A percentile compares a stretch with the other conserved stretches of the same genome.
phyloP scores from a whole-genome alignment of 2,329 filamentous ascomycete genomes.

The Phaeosphaeriaceae sp. region DNA sequence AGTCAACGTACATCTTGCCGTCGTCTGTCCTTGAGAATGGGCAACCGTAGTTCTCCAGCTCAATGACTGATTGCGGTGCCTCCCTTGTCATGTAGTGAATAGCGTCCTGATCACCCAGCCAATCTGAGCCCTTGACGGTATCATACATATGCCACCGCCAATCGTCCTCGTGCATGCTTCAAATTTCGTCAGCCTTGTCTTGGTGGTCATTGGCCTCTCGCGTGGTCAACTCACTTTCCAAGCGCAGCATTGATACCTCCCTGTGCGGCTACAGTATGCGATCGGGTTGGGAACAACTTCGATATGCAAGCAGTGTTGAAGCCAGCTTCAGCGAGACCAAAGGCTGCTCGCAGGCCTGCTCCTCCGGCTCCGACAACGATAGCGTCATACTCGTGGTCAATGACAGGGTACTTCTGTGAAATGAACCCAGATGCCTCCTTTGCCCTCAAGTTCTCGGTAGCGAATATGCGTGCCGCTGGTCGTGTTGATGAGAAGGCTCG shows the following conservation, averaged over 20 bases:
- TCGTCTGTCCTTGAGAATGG: constrained; percentile 97
- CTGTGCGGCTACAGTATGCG: constrained; percentile 77
- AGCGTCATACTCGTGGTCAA: constrained; percentile 99
- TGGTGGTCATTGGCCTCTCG: background rate
- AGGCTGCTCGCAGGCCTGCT: constrained; percentile 80
- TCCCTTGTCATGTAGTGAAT: constrained; percentile 99
- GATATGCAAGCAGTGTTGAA: constrained; percentile 89
- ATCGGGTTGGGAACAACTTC: constrained; percentile 85
- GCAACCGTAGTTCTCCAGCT: constrained; percentile 96
- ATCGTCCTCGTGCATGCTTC: constrained; percentile 90
- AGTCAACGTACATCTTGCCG: constrained; percentile 74
- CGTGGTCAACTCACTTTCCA: constrained; percentile 65
- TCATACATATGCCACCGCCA: constrained; percentile 99
- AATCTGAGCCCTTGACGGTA: constrained; percentile 96
- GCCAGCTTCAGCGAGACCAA: constrained; percentile 84
- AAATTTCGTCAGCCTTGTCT: constrained; percentile 26
- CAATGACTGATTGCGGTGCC: constrained; percentile 87
- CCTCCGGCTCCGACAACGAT: constrained; percentile 89
- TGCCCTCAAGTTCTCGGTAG: constrained; percentile 83
- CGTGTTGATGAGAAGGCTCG: constrained; percentile 88
- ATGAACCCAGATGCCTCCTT: constrained; percentile 91
- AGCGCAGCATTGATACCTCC: constrained; percentile 88
- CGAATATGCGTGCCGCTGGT: constrained; percentile 82
- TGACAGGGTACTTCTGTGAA: constrained; percentile 90
- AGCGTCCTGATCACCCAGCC: constrained; percentile 95